Evolutionary conservation across 192 early-diverging fungal species (phyloP).

Genomic region (Allomyces javanicus): DNA sequence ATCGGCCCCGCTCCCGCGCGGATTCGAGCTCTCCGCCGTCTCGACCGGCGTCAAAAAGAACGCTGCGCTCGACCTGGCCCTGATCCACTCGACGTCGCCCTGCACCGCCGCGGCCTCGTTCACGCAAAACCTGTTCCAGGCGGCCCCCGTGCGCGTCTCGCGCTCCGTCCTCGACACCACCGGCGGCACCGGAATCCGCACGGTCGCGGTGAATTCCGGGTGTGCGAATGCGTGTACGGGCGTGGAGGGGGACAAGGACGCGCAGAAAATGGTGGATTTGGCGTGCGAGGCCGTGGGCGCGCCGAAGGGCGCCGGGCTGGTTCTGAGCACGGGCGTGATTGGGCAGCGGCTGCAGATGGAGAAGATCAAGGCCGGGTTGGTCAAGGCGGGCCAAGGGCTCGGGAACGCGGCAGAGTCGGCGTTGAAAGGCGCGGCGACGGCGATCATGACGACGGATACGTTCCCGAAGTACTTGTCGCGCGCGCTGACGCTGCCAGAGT

Average conservation of each 20-base stretch:
- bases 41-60: conserved; percentile 69
- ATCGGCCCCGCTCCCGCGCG: conserved; percentile 25
- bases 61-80: conserved; percentile 52
- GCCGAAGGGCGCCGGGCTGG: conserved; percentile 24
- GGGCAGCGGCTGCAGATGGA: conserved; percentile 73
- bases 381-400: conserved; percentile 17
- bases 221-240: conserved; percentile 96
- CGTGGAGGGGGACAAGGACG: conserved; percentile 55
- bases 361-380: conserved; percentile 53
- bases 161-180: conserved; percentile 33
- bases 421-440: conserved; percentile 66
- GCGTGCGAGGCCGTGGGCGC: conserved; percentile 33
- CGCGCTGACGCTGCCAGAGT: conserved; percentile 22
- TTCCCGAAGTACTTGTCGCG: conserved; percentile 77
- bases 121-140: conserved; percentile 77
- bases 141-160: conserved; percentile 69
- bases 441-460: conserved; percentile 95
- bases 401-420: conserved; percentile 29
- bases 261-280: conserved; percentile 37
- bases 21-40: conserved; percentile 60
- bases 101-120: conserved; percentile 74
- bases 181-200: conserved; percentile 18
- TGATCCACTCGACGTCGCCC: conserved; percentile 49
- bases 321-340: conserved; percentile 97
- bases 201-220: conserved; percentile 65